These are phyloP conservation scores for Aspergillus hancockii DNA, from an alignment of 495 filamentous ascomycete genomes.

Conservation along the genomic window DNA sequence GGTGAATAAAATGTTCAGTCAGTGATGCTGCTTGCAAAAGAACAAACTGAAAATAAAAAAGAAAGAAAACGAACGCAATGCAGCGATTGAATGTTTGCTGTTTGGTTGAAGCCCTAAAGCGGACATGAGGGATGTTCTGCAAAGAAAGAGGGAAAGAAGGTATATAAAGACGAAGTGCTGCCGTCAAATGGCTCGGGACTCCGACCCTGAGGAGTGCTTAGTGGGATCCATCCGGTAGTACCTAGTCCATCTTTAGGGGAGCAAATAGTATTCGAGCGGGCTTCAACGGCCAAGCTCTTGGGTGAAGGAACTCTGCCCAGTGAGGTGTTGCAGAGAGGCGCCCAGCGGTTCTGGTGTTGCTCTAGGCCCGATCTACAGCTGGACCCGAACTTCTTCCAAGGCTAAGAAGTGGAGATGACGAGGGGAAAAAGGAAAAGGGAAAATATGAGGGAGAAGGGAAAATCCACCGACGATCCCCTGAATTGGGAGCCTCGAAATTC, in stretches of 20 bases:
- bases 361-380: conserved; percentile 3
- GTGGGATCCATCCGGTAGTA: not conserved
- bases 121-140: not conserved
- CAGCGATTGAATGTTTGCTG: not conserved
- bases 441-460: not conserved
- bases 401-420: not conserved
- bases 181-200: not conserved
- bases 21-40: not conserved
- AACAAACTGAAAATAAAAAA: not conserved
- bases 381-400: not conserved
- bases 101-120: not conserved
- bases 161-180: not conserved
- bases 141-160: not conserved
- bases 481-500: not conserved
- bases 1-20: not conserved
- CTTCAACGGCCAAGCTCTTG: conserved; percentile 2
- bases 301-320: not conserved
- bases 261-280: not conserved
- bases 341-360: not conserved
- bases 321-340: not conserved
- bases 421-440: not conserved
- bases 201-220: not conserved
- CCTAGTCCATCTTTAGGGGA: not conserved
- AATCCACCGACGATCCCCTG: not conserved
- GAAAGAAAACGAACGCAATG: not conserved